These are phyloP conservation scores for Lentinula sp. DNA, from an alignment of 768 basidiomycete species.

Conservation along the genomic window DNA sequence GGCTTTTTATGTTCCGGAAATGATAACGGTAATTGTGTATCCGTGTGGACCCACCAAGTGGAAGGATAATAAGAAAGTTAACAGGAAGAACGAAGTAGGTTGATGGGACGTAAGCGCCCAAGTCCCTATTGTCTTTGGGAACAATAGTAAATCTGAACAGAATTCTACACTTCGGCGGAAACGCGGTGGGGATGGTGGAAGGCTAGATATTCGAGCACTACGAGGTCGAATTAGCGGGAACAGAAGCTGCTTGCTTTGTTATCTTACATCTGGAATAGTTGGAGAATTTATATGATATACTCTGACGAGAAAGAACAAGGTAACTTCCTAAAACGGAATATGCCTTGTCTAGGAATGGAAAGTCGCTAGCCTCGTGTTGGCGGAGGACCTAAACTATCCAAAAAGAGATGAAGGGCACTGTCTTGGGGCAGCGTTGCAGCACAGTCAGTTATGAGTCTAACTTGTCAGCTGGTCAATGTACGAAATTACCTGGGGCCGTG, in stretches of 20 bases:
- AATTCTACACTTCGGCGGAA: background rate
- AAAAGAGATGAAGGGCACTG: background rate
- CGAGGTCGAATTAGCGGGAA: background rate
- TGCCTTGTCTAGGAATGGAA: slow-evolving; percentile 3
- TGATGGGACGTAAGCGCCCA: background rate
- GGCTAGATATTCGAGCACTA: background rate
- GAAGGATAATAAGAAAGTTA: background rate
- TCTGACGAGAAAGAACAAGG: slow-evolving; percentile 1
- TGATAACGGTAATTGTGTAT: slow-evolving; percentile 1
- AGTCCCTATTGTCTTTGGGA: slow-evolving; percentile 2
- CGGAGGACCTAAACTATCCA: background rate
- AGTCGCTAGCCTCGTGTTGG: background rate
- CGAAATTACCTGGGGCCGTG: no score
- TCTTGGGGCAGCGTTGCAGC: background rate
- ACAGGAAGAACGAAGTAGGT: background rate
- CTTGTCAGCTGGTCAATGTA: no score
- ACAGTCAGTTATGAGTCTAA: background rate
- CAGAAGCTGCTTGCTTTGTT: background rate
- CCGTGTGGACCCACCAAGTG: slow-evolving; percentile 2
- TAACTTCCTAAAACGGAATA: background rate
- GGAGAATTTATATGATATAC: background rate
- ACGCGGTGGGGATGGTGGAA: background rate
- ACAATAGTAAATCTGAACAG: background rate
- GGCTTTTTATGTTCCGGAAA: background rate
- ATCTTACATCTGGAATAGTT: background rate